Conservation (phyloP, 2,329 filamentous ascomycete species). For the Paradendryphiella salina region DNA sequence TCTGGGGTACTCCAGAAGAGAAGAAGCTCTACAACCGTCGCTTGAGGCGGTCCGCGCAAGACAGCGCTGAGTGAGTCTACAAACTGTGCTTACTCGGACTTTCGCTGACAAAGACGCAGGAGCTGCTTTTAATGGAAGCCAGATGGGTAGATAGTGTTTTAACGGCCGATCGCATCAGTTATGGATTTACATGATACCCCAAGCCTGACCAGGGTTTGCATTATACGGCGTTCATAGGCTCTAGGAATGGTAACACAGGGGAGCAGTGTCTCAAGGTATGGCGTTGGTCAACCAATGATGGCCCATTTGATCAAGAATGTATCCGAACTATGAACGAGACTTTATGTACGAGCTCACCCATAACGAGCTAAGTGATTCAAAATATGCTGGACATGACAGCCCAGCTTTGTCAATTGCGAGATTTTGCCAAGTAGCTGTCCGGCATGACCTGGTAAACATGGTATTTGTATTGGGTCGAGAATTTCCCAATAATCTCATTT, state of each 20-base stretch:
- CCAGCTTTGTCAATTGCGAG: neutral
- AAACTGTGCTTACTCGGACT: neutral
- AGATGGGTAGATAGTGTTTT: conserved; percentile 9
- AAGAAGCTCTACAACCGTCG: conserved; percentile 83
- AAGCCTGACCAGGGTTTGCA: conserved; percentile 28
- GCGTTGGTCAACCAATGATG: conserved; percentile 4
- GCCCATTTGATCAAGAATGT: neutral
- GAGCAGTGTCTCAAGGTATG: neutral
- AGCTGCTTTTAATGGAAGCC: conserved; percentile 29
- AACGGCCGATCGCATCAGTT: conserved; percentile 28
- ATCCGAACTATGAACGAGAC: neutral
- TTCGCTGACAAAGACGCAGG: conserved; percentile 11
- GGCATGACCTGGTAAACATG: no score
- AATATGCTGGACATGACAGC: neutral
- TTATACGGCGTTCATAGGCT: conserved; percentile 27
- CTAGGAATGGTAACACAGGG: conserved; percentile 17
- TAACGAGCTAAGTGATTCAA: neutral
- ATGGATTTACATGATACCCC: conserved; percentile 40
- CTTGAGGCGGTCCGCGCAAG: conserved; percentile 74
- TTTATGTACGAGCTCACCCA: neutral
- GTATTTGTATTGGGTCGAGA: no score
- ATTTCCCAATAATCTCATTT: neutral
- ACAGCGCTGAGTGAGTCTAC: conserved; percentile 51
- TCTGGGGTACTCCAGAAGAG: conserved; percentile 79
- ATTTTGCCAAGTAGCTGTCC: no score